Evolutionary conservation across 805 yeast genomes (phyloP).

Genomic region (Sungouiozyma ichnusensis): DNA sequence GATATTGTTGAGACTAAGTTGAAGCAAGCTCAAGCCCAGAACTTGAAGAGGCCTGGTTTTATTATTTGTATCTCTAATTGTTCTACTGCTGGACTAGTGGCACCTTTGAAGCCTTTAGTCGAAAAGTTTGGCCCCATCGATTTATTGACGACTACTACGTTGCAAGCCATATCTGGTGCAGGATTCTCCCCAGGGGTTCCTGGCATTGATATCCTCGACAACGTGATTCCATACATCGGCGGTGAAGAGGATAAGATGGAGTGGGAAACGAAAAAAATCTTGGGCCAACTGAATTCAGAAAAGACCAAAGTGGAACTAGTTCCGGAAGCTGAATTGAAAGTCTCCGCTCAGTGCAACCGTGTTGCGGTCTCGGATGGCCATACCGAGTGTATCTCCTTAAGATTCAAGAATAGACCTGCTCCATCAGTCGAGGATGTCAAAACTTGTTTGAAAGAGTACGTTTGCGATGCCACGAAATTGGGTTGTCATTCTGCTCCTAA

Average conservation of each 20-base stretch:
- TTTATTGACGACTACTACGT: constrained; percentile 74
- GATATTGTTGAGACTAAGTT: constrained; percentile 55
- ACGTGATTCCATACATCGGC: constrained; percentile 85
- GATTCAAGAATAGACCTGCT: constrained; percentile 71
- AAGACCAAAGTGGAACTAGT: constrained; percentile 49
- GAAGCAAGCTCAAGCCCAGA: constrained; percentile 41
- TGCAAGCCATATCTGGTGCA: constrained; percentile 97
- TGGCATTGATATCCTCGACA: constrained; percentile 89
- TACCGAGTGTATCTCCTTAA: constrained; percentile 85
- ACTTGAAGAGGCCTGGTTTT: constrained; percentile 60
- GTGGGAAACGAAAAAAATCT: constrained; percentile 94
- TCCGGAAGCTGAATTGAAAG: constrained; percentile 61
- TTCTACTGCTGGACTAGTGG: constrained; percentile 96
- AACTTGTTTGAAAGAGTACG: constrained; percentile 56
- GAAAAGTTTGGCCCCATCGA: constrained; percentile 87
- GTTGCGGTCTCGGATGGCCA: constrained; percentile 97
- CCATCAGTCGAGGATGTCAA: constrained; percentile 80
- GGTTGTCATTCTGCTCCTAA: constrained; percentile 90
- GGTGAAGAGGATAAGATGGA: constrained; percentile 98
- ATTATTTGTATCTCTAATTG: constrained; percentile 95
- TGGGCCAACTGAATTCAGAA: constrained; percentile 49
- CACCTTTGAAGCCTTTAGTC: constrained; percentile 89
- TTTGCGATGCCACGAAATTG: constrained; percentile 69
- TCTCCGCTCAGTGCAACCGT: constrained; percentile 93
- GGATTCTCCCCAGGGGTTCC: constrained; percentile 97